These are phyloP conservation scores for Fistulifera solaris DNA, from an alignment of 108 stramenopile genomes.

Conservation along the genomic window DNA sequence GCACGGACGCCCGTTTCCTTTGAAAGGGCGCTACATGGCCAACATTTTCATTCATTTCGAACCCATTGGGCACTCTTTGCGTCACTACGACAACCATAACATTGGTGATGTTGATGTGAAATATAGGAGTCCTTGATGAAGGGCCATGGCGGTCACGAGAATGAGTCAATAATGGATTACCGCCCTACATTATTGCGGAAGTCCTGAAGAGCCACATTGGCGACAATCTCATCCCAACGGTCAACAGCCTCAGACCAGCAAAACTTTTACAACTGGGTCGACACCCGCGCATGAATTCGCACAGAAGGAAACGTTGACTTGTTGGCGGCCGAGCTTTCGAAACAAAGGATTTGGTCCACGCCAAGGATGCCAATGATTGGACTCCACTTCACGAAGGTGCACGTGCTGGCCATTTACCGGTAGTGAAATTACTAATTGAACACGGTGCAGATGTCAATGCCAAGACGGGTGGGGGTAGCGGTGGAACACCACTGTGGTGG, in stretches of 20 bases:
- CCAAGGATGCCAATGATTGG: constrained; percentile 79
- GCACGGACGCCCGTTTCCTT: constrained; percentile 82
- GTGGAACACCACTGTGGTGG: constrained; percentile 61
- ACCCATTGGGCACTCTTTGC: constrained; percentile 57
- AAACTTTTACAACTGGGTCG: constrained; percentile 45
- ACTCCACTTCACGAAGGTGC: constrained; percentile 73
- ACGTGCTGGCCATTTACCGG: constrained; percentile 62
- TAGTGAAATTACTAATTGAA: constrained; percentile 53
- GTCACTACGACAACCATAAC: constrained; percentile 20
- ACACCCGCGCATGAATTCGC: constrained; percentile 36
- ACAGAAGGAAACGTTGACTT: constrained; percentile 24
- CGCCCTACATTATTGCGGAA: constrained; percentile 53
- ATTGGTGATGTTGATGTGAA: not conserved
- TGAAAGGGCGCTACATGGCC: constrained; percentile 66
- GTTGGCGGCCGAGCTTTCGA: constrained; percentile 44
- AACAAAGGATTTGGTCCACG: constrained; percentile 43
- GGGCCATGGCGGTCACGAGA: constrained; percentile 56
- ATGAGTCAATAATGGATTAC: constrained; percentile 39
- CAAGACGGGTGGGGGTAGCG: constrained; percentile 29
- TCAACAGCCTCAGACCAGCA: constrained; percentile 8
- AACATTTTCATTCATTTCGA: constrained; percentile 87
- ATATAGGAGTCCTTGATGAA: constrained; percentile 13
- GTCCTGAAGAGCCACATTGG: constrained; percentile 64
- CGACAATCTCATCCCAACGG: constrained; percentile 30
- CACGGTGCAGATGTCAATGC: constrained; percentile 67